phyloP scores from a whole-genome alignment of 257 asterid genomes.

The Capsicum rhomboideum region DNA sequence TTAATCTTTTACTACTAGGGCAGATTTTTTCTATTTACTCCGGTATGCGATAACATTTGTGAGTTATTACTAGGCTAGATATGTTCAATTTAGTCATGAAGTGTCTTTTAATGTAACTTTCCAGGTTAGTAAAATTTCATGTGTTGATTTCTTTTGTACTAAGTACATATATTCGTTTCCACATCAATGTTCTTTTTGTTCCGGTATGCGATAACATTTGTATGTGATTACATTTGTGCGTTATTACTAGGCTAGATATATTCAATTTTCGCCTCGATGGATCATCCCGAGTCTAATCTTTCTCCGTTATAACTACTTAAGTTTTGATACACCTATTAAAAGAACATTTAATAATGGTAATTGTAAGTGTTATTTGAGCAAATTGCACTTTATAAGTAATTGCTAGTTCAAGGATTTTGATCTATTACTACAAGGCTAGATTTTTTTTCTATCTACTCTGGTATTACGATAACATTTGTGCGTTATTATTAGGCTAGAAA shows the following conservation, averaged over 20 bases:
- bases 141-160: too few relatives aligned
- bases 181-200: too few relatives aligned
- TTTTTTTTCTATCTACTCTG: too few relatives aligned
- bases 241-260: background rate
- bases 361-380: background rate
- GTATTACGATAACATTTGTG: background rate
- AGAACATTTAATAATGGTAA: background rate
- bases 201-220: too few relatives aligned
- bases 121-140: too few relatives aligned
- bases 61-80: background rate
- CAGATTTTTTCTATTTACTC: background rate
- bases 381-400: background rate
- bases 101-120: too few relatives aligned
- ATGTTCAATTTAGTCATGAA: background rate
- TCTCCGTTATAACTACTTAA: background rate
- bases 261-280: background rate
- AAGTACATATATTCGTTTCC: too few relatives aligned
- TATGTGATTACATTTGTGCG: background rate
- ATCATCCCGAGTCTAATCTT: too few relatives aligned
- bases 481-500: background rate
- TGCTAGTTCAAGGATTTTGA: background rate
- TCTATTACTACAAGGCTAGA: background rate
- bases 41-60: too few relatives aligned
- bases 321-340: background rate
- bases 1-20: background rate